A percentile compares a stretch with the other conserved stretches of the same genome.
These are phyloP conservation scores for Perkinsus marinus DNA, from an alignment of 169 alveolate species.

Conservation along the genomic window DNA sequence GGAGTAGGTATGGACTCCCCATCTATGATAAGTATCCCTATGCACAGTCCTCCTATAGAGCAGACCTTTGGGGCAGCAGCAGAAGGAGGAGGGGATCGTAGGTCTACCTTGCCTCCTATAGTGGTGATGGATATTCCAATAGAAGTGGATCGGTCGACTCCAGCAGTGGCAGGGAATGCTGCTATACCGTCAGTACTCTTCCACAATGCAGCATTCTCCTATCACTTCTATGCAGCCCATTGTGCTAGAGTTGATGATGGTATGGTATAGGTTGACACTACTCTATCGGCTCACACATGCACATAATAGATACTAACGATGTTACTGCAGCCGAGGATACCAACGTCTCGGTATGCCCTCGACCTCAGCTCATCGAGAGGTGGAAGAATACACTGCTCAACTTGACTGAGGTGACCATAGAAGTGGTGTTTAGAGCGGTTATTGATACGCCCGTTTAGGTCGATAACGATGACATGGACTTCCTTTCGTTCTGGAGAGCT, in stretches of 20 bases:
- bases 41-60: background rate
- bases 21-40: background rate
- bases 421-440: background rate
- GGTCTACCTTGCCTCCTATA: background rate
- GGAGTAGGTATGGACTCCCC: background rate
- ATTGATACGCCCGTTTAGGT: background rate
- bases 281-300: background rate
- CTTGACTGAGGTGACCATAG: background rate
- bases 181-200: background rate
- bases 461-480: background rate
- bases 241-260: background rate
- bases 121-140: background rate
- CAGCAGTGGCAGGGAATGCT: background rate
- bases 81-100: background rate
- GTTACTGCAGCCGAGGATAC: background rate
- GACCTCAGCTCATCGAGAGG: background rate
- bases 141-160: background rate
- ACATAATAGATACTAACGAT: background rate
- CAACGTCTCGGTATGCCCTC: background rate
- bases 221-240: background rate
- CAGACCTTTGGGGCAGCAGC: background rate
- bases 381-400: background rate
- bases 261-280: background rate
- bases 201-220: background rate
- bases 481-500: background rate